Evolutionary conservation across 2,329 filamentous ascomycete genomes (phyloP).

Genomic region (Dactylellina cionopaga): DNA sequence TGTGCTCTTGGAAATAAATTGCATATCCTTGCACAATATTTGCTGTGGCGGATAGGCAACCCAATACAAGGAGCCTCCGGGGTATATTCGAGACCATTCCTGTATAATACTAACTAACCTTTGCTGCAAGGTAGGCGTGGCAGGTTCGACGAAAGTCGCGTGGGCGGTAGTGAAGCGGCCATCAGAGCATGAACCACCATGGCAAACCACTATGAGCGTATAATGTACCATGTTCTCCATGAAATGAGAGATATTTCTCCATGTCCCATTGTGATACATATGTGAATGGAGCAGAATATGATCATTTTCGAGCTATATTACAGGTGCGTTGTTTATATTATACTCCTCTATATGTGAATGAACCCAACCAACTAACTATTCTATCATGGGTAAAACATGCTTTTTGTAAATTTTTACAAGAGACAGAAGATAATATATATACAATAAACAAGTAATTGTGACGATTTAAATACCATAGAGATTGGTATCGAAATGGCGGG

Average conservation of each 20-base stretch:
- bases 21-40: neutral
- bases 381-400: neutral
- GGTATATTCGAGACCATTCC: neutral
- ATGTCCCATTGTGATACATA: too few species aligned
- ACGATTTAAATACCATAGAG: too few species aligned
- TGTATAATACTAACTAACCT: neutral
- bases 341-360: neutral
- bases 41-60: neutral
- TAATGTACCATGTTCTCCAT: neutral
- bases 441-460: too few species aligned
- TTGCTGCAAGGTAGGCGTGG: too few species aligned
- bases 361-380: neutral
- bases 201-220: neutral
- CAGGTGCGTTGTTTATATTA: neutral
- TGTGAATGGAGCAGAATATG: conserved; percentile 18
- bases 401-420: too few species aligned
- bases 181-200: too few species aligned
- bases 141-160: too few species aligned
- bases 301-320: conserved; percentile 43
- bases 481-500: too few species aligned
- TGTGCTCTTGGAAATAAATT: conserved; percentile 25
- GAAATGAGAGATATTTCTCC: too few species aligned
- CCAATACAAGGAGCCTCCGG: neutral
- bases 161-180: too few species aligned
- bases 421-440: too few species aligned